These are phyloP conservation scores for Trichothecium roseum DNA, from an alignment of 2,329 filamentous ascomycete species.

Conservation along the genomic window DNA sequence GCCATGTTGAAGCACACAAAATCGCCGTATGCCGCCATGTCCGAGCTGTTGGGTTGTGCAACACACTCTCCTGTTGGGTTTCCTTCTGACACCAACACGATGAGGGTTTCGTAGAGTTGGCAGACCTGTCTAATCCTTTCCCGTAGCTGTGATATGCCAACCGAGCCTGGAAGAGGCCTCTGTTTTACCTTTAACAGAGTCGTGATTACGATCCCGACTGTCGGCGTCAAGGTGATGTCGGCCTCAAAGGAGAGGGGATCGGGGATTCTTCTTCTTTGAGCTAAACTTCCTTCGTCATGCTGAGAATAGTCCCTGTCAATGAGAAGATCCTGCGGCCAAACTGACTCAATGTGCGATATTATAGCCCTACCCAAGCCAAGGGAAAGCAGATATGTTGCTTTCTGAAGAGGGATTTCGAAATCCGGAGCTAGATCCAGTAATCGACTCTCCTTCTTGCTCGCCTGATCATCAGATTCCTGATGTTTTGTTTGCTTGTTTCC, in stretches of 20 bases:
- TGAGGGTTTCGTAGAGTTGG: conserved; percentile 53
- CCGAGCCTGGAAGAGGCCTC: conserved; percentile 46
- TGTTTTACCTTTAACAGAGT: conserved; percentile 66
- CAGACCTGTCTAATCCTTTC: conserved; percentile 43
- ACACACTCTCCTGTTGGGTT: conserved; percentile 30
- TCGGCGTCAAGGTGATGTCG: conserved; percentile 63
- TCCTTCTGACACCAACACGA: conserved; percentile 56
- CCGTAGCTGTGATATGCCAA: conserved; percentile 34
- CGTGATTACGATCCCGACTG: conserved; percentile 58
- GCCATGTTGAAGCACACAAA: conserved; percentile 38
- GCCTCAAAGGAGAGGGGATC: conserved; percentile 45
- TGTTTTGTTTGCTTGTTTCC: no score
- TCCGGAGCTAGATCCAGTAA: conserved; percentile 3
- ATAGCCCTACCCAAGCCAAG: conserved; percentile 34
- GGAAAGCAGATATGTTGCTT: conserved; percentile 38
- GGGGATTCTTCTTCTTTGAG: conserved; percentile 14
- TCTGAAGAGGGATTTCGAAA: conserved; percentile 6
- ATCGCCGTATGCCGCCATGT: conserved; percentile 33
- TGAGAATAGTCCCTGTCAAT: conserved; percentile 50
- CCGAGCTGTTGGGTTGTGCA: conserved; percentile 25
- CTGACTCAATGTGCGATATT: conserved; percentile 35
- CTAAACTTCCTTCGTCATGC: conserved; percentile 18
- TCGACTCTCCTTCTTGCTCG: no score
- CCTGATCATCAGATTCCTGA: no score
- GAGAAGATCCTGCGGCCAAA: conserved; percentile 38